Base-by-base conservation (phyloP, 1,139 yeast genomes). In the Candida pseudocylindracea region DNA sequence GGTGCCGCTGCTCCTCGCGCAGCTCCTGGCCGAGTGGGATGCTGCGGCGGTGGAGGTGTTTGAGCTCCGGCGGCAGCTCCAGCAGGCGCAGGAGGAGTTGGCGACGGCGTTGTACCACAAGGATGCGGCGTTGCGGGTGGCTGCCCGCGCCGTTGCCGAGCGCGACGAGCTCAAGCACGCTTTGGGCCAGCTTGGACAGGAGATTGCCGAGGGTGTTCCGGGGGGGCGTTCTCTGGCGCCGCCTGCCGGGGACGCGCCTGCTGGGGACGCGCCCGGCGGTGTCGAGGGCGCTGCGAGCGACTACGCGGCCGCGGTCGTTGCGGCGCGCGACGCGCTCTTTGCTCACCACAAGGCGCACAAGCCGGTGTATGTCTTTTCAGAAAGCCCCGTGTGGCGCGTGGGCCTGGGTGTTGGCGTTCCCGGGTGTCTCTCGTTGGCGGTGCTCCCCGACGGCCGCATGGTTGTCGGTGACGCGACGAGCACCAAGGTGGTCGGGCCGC, bases 21-120 rank as follows among this genome's bases (percentile, higher is more conserved):
- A 75, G 1, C 68, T 85, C 40, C 95, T 83, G 48, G 70, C 72
- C 37, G 94, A 85, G 47, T 85, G 93, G 85, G 95, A 88, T 46
- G 67, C 94, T 0, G 50, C 79, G 37, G 81, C 91, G 28, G 54
- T 85, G 35, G 96, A 88, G 46, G 61, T 76, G 31, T 83, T 79
- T 45, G 64, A 73, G 27, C 54, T 85, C 38, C 60, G 91, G 39
- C 78, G 78, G 46, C 85, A 75, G 42, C 57, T 85, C 32, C 66
- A 61, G 33, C 56, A 57, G 28, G 63, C 88, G 2, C 63, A 76
- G 38, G 69, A 75, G 43, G 91, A 81, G 44, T 53, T 85, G 36
- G 73, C 91, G 30, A 54, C 76, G 4, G 74, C 93, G 0, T 54
- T 83, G 29, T 83, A 81, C 45, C 78, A 73, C 41, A 78, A 76